Evolutionary conservation across 2,329 filamentous ascomycete genomes (phyloP), one percentile per base, ranked within the genome.

Genomic region (Zymoseptoria pseudotritici): DNA sequence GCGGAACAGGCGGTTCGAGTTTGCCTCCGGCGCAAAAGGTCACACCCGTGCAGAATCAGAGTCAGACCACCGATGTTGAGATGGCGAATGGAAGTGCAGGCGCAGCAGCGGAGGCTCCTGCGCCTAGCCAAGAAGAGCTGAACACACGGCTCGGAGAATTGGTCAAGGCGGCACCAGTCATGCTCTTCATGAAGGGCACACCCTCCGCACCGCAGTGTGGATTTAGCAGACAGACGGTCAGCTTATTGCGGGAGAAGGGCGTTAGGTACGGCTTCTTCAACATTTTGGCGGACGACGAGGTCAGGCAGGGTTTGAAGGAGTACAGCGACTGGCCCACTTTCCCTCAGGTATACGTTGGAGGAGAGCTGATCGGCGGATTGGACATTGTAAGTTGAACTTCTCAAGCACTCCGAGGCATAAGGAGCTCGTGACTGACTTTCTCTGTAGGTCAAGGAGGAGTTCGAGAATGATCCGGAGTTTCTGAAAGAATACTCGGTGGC

Each of bases 181-280:
- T 99, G 94, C 81, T 99, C 26, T 99, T 99, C 77, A 96, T 96
- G 91, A 96, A 96, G 79, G 92, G 91, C n/a, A 95, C 90, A 2
- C 91, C 91, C 0, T 90, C 86, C 65, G 83, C 85, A 31, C 91
- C 91, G 1, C 89, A 96, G 75, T 96, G 92, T 71, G 91, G 94
- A 2, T 99, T 99, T 77, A 96, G 90, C 66, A 82, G 93, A 67
- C 91, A 97, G 78, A 79, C 96, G 52, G 94, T 99, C 51, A 86
- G 80, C 24, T 84, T 99, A 53, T 78, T 99, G 69, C 84, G 94
- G 56, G 93, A 97, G 77, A 87, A 91, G 72, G 88, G 88, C 55
- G 89, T 99, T 62, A 91, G 96, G 74, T 99, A 97, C 74, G 94
- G 94, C 20, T 99, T 99, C 81, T 99, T 99, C 81, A 97, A 99